Evolutionary conservation across 2,329 filamentous ascomycete genomes (phyloP).

Genomic region (Pseudogymnoascus sp.): DNA sequence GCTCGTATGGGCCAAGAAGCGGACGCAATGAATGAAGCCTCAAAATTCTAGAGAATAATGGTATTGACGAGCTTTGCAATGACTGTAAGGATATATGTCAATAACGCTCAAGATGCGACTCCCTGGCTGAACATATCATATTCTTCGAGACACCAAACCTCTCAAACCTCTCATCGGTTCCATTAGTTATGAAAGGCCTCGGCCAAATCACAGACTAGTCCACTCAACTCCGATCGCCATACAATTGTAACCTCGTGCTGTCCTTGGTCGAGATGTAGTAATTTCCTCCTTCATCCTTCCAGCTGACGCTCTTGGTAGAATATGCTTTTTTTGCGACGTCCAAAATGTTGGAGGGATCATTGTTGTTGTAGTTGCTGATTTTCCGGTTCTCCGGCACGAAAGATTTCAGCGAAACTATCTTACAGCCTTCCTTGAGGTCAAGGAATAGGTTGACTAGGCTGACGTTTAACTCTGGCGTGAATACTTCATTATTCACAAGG

Average conservation of each 20-base stretch:
- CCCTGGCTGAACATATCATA: not conserved
- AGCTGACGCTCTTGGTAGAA: constrained; percentile 69
- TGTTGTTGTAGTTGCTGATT: constrained; percentile 63
- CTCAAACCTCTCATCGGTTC: not conserved
- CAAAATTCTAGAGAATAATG: constrained; percentile 6
- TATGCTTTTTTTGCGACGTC: constrained; percentile 68
- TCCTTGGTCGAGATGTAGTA: constrained; percentile 81
- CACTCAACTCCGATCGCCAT: not conserved
- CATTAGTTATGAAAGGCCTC: constrained; percentile 11
- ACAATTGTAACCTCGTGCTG: constrained; percentile 16
- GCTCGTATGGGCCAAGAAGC: constrained; percentile 77
- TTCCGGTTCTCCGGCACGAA: constrained; percentile 79
- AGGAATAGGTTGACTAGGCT: constrained; percentile 82
- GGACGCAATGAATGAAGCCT: constrained; percentile 68
- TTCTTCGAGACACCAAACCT: not conserved
- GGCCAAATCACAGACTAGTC: constrained; percentile 1
- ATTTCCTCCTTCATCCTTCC: constrained; percentile 75
- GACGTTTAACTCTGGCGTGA: constrained; percentile 80
- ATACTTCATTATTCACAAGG: constrained; percentile 96
- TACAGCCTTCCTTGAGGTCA: constrained; percentile 83
- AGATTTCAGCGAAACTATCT: constrained; percentile 84
- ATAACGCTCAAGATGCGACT: not conserved
- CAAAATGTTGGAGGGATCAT: constrained; percentile 75
- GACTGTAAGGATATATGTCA: constrained; percentile 7
- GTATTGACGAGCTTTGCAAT: constrained; percentile 6